Evolutionary conservation across 345 rosid species (phyloP), one percentile per base, ranked within the genome.

Genomic region (Gossypium thurberi): DNA sequence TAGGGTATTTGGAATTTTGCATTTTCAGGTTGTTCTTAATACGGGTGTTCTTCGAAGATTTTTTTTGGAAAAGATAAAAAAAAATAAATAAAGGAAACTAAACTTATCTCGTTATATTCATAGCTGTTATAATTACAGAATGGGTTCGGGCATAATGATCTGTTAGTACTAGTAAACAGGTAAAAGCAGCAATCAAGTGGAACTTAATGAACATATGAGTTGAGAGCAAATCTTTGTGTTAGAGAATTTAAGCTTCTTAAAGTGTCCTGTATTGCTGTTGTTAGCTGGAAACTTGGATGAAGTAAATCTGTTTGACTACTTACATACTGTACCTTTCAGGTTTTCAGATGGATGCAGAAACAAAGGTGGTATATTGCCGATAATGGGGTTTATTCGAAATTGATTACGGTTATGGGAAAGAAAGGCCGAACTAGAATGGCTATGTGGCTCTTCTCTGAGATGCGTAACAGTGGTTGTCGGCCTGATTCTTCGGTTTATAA

Each of bases 321-420:
- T 26, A 8, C 3, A 8, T 18, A 55, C 10, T 18, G 25, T 55
- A 3, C 28, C 28, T 18, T 21, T 56, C 60, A 91, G 98, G 98
- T 91, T 94, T 91, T 56, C 85, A 91, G 98, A 76, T 94, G 98
- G 98, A 94, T 94, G 98, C 98, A 94, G 85, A 94, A 86, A 76
- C 98, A 90, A 58, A 81, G 93, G 0, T 94, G 98, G 98, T 94
- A 94, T 23, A 80, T 91, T 0, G 84, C 97, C 0, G 46, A 61
- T 61, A 28, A 56, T 28, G 42, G 43, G 18, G 43, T 60, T 26
- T 28, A 60, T 15, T 60, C 65, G 4, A 60, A 60, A 26, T 60
- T 60, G 17, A 26, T 28, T 28, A 28, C 43, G 18, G 20, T 60
- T 60, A 28, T 28, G 65, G 43, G 65, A 60, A 60, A 26, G 65